Base-by-base conservation (phyloP, 495 filamentous ascomycete genomes). In the Extremus antarcticus region DNA sequence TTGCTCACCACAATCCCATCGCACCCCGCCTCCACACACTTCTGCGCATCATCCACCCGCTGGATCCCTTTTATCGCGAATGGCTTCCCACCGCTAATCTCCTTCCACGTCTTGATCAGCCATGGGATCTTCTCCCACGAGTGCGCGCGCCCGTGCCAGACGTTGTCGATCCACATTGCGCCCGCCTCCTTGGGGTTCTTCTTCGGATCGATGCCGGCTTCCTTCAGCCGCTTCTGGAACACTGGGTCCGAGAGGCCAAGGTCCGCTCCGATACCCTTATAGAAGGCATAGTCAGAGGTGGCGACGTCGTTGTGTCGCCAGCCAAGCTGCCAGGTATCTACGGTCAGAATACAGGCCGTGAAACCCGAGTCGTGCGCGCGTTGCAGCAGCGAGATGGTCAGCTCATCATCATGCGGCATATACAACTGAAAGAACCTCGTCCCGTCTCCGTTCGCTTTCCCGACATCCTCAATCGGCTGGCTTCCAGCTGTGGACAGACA, bases 371-470 rank as follows among this genome's bases (percentile, higher is more conserved):
- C 63, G 59, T 70, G 69, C 0, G 81, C 81, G 15, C 81, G 74
- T 8, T 66, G 67, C 1, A 85, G 64, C 47, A 85, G 65, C 0
- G 76, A 80, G 11, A 79, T 53, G 0, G 79, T 74, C 13, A 81
- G 60, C 48, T 78, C 75, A 56, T 84, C 80, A 58, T 85, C 81
- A 32, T 81, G 79, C 22, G 76, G 76, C 75, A 76, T 76, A 66
- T 86, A 87, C 0, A 87, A 70, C 63, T 86, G 83, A 62, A 72
- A 85, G 63, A 80, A 85, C 0, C 80, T 67, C 0, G 74, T 72
- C 10, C 66, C 67, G 2, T 61, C 54, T 3, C 70, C 77, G 52
- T 84, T 85, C 19, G 80, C 82, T 11, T 65, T 63, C 2, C 67
- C 80, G 0, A 85, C 82, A 25, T 73, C 71, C 59, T 84, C 81